These are phyloP conservation scores for Mikania micrantha DNA, from an alignment of 129 eudicot species.

Conservation along the genomic window DNA sequence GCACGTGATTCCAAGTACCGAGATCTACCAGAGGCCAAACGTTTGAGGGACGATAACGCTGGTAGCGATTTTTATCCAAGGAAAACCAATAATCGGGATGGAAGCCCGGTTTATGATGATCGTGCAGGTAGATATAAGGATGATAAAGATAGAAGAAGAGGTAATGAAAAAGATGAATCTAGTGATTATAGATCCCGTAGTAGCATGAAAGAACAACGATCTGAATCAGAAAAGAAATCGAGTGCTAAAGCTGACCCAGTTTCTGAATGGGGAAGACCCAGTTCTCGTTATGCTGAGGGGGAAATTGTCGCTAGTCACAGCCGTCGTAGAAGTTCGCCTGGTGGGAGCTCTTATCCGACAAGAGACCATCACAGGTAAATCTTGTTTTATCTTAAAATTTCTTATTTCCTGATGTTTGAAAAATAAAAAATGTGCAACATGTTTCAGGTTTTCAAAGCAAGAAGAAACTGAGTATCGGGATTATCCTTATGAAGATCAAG, in stretches of 20 bases:
- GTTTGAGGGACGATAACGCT: slow-evolving; percentile 57
- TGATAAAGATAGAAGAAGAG: slow-evolving; percentile 62
- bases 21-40: slow-evolving; percentile 44
- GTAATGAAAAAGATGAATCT: slow-evolving; percentile 51
- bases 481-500: slow-evolving; percentile 47
- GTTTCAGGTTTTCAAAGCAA: slow-evolving; percentile 48
- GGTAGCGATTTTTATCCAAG: slow-evolving; percentile 40
- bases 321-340: slow-evolving; percentile 66
- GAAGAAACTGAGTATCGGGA: slow-evolving; percentile 74
- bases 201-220: slow-evolving; percentile 47
- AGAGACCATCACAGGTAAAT: slow-evolving; percentile 61
- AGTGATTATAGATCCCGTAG: slow-evolving; percentile 50
- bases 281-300: slow-evolving; percentile 45
- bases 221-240: slow-evolving; percentile 56
- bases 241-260: slow-evolving; percentile 40
- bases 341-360: slow-evolving; percentile 48
- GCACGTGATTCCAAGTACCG: slow-evolving; percentile 40
- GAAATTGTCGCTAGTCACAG: slow-evolving; percentile 41
- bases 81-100: slow-evolving; percentile 47
- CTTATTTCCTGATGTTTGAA: background rate
- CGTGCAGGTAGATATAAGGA: slow-evolving; percentile 54
- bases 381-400: background rate
- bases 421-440: background rate
- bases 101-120: slow-evolving; percentile 56
- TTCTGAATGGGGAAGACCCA: slow-evolving; percentile 55